These are phyloP conservation scores for Kuraishia cidri DNA, from an alignment of 805 yeast species.

Conservation along the genomic window DNA sequence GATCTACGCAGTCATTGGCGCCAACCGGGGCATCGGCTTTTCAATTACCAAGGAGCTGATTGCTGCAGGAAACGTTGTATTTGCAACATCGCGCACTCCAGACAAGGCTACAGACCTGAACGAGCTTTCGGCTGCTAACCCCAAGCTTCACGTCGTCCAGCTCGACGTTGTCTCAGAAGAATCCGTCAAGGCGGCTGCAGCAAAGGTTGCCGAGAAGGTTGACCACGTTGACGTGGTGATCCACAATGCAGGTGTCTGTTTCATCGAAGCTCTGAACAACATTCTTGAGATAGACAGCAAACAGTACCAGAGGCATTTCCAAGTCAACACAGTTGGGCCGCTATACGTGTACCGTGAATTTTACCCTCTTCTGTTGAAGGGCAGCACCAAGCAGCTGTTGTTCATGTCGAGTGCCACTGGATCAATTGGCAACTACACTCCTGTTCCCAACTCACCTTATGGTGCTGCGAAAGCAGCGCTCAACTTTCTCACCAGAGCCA, in stretches of 20 bases:
- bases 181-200: background rate
- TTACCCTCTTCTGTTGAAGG: slow-evolving; percentile 11
- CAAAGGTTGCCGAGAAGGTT: background rate
- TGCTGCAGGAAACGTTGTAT: background rate
- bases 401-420: slow-evolving; percentile 19
- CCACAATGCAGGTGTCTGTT: slow-evolving; percentile 2
- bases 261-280: background rate
- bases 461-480: slow-evolving; percentile 28
- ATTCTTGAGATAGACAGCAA: background rate
- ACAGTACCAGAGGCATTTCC: slow-evolving; percentile 7
- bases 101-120: background rate
- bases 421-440: slow-evolving; percentile 10
- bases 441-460: slow-evolving; percentile 17
- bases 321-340: slow-evolving; percentile 15
- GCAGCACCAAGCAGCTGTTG: slow-evolving; percentile 14
- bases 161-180: background rate
- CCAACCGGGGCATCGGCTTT: slow-evolving; percentile 1
- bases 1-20: slow-evolving; percentile 1
- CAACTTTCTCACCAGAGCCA: slow-evolving; percentile 18
- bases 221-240: slow-evolving; percentile 1
- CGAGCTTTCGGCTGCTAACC: background rate
- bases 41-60: slow-evolving; percentile 1
- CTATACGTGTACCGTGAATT: slow-evolving; percentile 10
- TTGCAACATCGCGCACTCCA: background rate
- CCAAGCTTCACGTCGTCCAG: background rate